Conservation (phyloP, 1,284 basidiomycete species). For the Cryptococcus sp. region DNA sequence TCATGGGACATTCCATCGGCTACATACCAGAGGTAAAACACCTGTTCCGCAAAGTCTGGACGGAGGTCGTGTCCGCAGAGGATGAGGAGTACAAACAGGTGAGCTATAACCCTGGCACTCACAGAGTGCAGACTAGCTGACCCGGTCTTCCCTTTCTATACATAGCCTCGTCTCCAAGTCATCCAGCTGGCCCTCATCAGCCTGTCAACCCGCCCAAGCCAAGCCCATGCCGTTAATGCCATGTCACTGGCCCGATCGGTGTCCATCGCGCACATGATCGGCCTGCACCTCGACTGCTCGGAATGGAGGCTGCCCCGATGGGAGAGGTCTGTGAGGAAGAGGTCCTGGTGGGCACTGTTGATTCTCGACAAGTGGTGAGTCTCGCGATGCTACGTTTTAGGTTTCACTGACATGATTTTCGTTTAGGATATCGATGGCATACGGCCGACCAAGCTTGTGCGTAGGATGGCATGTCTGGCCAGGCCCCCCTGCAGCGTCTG, state of each 20-base stretch:
- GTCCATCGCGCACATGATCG: conserved; percentile 7
- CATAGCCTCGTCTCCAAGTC: conserved; percentile 5
- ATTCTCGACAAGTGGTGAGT: conserved; percentile 12
- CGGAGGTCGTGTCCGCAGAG: conserved; percentile 8
- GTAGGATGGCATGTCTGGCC: not conserved
- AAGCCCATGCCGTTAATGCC: conserved; percentile 8
- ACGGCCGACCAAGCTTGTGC: conserved; percentile 8
- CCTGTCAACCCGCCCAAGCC: conserved; percentile 5
- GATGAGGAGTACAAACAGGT: conserved; percentile 14
- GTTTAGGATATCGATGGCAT: conserved; percentile 1
- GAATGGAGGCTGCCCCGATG: conserved; percentile 10
- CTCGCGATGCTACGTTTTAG: not conserved
- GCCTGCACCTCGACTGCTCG: conserved; percentile 4
- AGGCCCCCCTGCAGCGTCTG: not conserved
- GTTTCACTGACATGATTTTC: too few species aligned
- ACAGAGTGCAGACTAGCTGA: too few species aligned
- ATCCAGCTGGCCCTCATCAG: conserved; percentile 9
- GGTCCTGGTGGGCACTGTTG: conserved; percentile 10
- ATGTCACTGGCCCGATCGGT: conserved; percentile 9
- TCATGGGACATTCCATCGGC: conserved; percentile 7
- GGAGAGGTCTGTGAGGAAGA: conserved; percentile 8
- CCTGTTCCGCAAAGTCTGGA: conserved; percentile 7
- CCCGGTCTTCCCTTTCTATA: not conserved
- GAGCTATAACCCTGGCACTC: too few species aligned
- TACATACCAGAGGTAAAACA: conserved; percentile 3